These are phyloP conservation scores for Didymosphaeria variabile DNA, from an alignment of 2,329 filamentous ascomycete species.

Conservation along the genomic window DNA sequence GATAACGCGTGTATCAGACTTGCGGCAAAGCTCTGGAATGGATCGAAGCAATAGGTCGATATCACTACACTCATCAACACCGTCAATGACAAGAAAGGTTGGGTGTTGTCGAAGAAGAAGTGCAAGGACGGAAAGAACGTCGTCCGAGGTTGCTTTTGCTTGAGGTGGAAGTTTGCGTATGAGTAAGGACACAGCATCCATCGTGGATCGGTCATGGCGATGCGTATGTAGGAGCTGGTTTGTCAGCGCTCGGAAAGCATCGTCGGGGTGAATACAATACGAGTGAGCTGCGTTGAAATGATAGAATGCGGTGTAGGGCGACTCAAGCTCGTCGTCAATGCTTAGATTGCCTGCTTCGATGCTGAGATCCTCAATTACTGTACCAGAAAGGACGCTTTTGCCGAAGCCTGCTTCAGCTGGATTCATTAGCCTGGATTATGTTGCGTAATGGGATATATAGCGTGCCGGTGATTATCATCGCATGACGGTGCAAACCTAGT, in stretches of 20 bases:
- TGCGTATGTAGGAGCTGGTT: constrained; percentile 37
- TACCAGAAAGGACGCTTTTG: constrained; percentile 37
- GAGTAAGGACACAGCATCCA: constrained; percentile 39
- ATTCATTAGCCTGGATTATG: constrained; percentile 13
- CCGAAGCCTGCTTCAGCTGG: constrained; percentile 41
- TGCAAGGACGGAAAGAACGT: constrained; percentile 34
- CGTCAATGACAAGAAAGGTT: constrained; percentile 43
- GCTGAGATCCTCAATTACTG: constrained; percentile 34
- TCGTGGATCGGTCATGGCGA: constrained; percentile 32
- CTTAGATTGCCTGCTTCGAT: constrained; percentile 32
- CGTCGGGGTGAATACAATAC: constrained; percentile 26
- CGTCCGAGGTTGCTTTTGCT: constrained; percentile 37
- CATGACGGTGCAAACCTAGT: not conserved
- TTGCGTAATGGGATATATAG: not conserved
- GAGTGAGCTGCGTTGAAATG: constrained; percentile 33
- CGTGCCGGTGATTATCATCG: not conserved
- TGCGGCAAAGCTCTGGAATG: constrained; percentile 34
- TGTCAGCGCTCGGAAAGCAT: constrained; percentile 37
- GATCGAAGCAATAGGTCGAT: constrained; percentile 26
- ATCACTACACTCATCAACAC: constrained; percentile 39
- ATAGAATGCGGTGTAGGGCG: constrained; percentile 34
- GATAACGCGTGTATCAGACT: constrained; percentile 34
- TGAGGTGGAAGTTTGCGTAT: constrained; percentile 35
- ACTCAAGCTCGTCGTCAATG: constrained; percentile 32
- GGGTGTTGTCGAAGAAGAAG: constrained; percentile 41